phyloP scores from a whole-genome alignment of 2,329 filamentous ascomycete species.

The Trichoderma pleuroti region DNA sequence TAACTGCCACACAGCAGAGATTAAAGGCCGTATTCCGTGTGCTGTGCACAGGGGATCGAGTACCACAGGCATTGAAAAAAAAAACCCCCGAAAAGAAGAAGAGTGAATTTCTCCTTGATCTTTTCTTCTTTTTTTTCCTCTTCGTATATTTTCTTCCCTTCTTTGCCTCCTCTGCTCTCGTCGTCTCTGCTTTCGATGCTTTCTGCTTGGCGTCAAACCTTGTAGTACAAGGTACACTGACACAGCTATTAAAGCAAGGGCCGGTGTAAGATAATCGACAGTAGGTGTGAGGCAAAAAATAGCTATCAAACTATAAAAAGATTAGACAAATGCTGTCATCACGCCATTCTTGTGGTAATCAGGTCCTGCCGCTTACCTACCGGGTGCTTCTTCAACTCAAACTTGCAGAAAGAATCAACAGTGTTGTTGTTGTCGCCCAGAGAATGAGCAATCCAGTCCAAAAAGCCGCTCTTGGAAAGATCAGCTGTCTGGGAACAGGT shows the following conservation, averaged over 20 bases:
- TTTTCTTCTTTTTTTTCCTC: neutral
- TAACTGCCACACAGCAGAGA: conserved; percentile 5
- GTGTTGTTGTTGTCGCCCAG: neutral
- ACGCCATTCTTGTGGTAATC: neutral
- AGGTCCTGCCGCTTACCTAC: neutral
- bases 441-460: neutral
- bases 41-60: neutral
- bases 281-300: neutral
- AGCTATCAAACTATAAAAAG: neutral
- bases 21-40: neutral
- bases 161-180: neutral
- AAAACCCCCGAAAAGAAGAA: neutral
- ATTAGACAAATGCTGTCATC: neutral
- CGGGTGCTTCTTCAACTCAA: neutral
- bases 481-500: neutral
- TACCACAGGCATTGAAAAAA: neutral
- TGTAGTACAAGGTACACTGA: neutral
- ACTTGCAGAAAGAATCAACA: neutral
- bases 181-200: neutral
- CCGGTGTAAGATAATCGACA: neutral
- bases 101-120: neutral
- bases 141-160: neutral
- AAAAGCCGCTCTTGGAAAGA: neutral
- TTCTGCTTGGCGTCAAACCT: neutral
- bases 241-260: neutral